Evolutionary conservation across 225 moss, liverwort and hornwort species (phyloP).

Genomic region (Rhytidiadelphus loreus): DNA sequence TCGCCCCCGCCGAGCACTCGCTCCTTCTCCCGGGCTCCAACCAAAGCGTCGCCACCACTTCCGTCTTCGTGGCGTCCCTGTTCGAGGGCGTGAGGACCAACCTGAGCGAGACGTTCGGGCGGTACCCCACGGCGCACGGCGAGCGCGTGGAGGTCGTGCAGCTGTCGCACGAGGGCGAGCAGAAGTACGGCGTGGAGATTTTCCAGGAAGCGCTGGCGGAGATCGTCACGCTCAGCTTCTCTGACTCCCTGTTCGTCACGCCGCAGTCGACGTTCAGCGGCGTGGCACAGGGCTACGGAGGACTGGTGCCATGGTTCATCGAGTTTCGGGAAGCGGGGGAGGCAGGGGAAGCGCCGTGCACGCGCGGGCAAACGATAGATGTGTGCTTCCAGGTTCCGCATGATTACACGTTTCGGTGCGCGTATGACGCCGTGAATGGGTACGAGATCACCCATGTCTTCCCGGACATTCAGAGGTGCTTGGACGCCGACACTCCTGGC

Average conservation of each 20-base stretch:
- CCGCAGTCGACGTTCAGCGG: constrained; percentile 86
- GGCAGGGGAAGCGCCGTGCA: constrained; percentile 6
- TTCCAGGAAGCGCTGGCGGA: constrained; percentile 64
- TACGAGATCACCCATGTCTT: constrained; percentile 36
- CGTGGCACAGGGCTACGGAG: constrained; percentile 61
- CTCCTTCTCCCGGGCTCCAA: neutral
- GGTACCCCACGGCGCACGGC: constrained; percentile 22
- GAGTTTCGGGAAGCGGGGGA: constrained; percentile 19
- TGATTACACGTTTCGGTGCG: constrained; percentile 24
- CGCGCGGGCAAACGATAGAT: constrained; percentile 45
- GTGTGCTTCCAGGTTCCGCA: constrained; percentile 47
- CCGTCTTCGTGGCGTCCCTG: constrained; percentile 62
- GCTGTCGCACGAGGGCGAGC: constrained; percentile 40
- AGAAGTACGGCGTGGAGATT: constrained; percentile 42
- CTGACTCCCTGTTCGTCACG: constrained; percentile 57
- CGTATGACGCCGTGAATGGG: constrained; percentile 28
- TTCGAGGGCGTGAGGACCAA: constrained; percentile 52
- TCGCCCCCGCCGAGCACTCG: neutral
- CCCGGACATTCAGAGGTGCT: constrained; percentile 54
- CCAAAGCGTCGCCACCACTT: neutral
- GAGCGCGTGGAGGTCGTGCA: constrained; percentile 55
- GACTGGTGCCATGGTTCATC: constrained; percentile 61
- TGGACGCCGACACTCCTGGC: constrained; percentile 24
- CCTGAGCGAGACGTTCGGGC: constrained; percentile 29
- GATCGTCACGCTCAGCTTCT: constrained; percentile 58